Base-by-base conservation (phyloP, 257 asterid genomes). In the Thymus quinquecostatus region DNA sequence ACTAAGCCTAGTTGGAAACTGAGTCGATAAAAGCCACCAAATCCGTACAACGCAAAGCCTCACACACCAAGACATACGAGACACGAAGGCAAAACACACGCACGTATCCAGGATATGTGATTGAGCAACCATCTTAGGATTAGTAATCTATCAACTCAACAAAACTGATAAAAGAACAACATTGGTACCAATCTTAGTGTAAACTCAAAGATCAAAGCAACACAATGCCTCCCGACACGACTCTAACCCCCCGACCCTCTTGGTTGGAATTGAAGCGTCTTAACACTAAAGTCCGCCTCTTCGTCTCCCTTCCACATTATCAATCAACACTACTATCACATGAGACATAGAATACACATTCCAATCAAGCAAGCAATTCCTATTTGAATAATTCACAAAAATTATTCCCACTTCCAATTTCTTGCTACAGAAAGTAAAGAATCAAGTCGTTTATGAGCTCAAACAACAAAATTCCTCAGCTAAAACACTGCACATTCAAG, bases 301-400 rank as follows among this genome's bases (percentile, higher is more conserved):
- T 21, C 21, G 21, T 21, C 21, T 21, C 21, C 21, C 21, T 21
- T 21, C 21, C 0, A 21, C 21, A 21, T 21, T 21, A 21, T 21
- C 21, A 21, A 21, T 21, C 21, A 21, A 21, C 21, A 21, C 21
- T 51, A 51, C 5, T 7, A 3, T 6, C 6, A 13, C 56, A n/a
- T 4, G 28, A 50, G 27, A 13, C 8, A 50, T n/a, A 50, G 21
- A 47, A 50, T 8, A 50, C 56, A 50, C 28, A 50, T 50, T 4
- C 56, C 56, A 50, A 56, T 28, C 61, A 56, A 56, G 61, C 61
- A 56, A 56, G 8, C n/a, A 29, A 29, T 56, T n/a, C 61, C n/a
- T 56, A 56, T 56, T 10, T 56, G 55, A 13, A 56, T 50, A 8
- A 56, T 9, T 55, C 36, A 27, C 12, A 28, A 55, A 55, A 10